These are phyloP conservation scores for Gaertneriomyces sp. DNA, from an alignment of 192 early-diverging fungal genomes.

Conservation along the genomic window DNA sequence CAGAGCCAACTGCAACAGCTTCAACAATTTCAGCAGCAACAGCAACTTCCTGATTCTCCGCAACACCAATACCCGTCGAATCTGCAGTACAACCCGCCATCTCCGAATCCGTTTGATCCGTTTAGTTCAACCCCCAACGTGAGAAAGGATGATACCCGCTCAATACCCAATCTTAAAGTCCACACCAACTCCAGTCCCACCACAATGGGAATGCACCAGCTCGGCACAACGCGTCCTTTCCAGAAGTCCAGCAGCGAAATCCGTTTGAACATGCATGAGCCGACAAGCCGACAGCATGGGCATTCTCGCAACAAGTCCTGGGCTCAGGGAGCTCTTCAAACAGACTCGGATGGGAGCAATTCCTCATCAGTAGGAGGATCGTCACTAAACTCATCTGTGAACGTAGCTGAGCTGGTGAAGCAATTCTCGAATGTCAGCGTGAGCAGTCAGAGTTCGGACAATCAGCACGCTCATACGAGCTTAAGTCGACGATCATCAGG, in stretches of 20 bases:
- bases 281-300: constrained; percentile 10
- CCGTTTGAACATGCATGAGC: constrained; percentile 17
- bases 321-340: constrained; percentile 6
- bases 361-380: background rate
- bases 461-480: no score
- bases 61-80: background rate
- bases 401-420: background rate
- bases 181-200: constrained; percentile 4
- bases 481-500: no score
- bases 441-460: no score
- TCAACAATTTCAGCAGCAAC: constrained; percentile 9
- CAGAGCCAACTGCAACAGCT: constrained; percentile 1
- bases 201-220: constrained; percentile 6
- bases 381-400: background rate
- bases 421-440: constrained; percentile 9
- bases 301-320: constrained; percentile 27
- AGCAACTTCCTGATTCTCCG: background rate
- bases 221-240: constrained; percentile 2
- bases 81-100: background rate
- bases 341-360: background rate
- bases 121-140: background rate
- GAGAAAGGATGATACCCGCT: constrained; percentile 15
- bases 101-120: constrained; percentile 19
- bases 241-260: constrained; percentile 19
- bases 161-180: constrained; percentile 22